Base-by-base conservation (phyloP, 768 basidiomycete species). In the Suillus occidentalis region DNA sequence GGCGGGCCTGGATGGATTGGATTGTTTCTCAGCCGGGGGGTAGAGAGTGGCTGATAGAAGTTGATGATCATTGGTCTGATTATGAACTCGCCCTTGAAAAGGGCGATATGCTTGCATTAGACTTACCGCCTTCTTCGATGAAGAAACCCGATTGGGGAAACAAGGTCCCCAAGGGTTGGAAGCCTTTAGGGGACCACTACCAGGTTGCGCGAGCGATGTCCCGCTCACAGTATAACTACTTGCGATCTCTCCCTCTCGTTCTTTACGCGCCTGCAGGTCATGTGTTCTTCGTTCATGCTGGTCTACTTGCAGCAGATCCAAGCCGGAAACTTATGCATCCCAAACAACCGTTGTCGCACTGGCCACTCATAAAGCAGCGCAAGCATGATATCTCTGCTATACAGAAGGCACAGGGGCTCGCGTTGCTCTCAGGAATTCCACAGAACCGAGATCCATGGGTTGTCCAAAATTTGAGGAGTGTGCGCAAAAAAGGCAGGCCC, bases 1-100 rank as follows among this genome's bases (percentile, higher is more conserved):
- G 96, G 96, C 83, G 88, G 31, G 79, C 83, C 2, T 99, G 94
- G 94, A 84, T 92, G 60, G 81, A 90, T 20, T 97, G 94, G 93
- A 87, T 96, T 63, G 66, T 75, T 16, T 66, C 75, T 9, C 72
- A 83, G 31, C 76, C 80, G 0, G 76, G 71, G 8, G 83, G 81
- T 1, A 71, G 61, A 31, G 72, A 79, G 31, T 95, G 92, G 88
- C 81, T 95, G 7, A 66, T 74, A 9, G 71, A 81, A 13, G 66
- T 87, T n/a, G 83, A 85, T 57, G 67, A 70, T 2, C 72, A 75
- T 45, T 88, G 85, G 85, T 42, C 68, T 20, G 42, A 57, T 34
- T 39, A 65, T 52, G 67, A 71, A 16, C 62, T 63, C 7, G 68
- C 64, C 10, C 66, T 75, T 28, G 68, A 72, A 39, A 59, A 78